A percentile compares a stretch with the other conserved stretches of the same genome.
Evolutionary conservation across 2,329 filamentous ascomycete species (phyloP).

Genomic region (Alternaria sp.): DNA sequence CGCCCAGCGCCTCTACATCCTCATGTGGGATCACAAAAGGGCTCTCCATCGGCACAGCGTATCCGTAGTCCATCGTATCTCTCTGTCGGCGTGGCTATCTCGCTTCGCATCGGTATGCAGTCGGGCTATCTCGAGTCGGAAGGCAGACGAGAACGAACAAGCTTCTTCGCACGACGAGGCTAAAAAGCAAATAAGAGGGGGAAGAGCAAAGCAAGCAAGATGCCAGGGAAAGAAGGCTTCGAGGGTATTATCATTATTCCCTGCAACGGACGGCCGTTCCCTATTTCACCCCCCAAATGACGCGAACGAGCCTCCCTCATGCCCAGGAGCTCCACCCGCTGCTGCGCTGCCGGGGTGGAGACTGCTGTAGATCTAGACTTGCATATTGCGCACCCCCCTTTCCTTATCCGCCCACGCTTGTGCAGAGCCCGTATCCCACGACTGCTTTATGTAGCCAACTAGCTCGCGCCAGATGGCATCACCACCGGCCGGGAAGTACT

Average conservation of each 20-base stretch:
- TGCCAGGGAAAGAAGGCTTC: slow-evolving; percentile 4
- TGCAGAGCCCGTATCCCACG: not conserved
- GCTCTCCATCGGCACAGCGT: slow-evolving; percentile 32
- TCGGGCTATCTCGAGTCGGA: not conserved
- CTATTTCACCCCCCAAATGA: slow-evolving; percentile 28
- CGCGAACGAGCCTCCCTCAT: slow-evolving; percentile 16
- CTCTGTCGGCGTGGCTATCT: not conserved
- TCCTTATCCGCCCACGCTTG: slow-evolving; percentile 9
- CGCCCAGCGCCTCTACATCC: slow-evolving; percentile 49
- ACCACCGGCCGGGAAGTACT: not conserved
- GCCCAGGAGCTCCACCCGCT: slow-evolving; percentile 4
- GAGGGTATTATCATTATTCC: not conserved
- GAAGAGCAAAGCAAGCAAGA: not conserved
- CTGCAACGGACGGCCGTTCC: slow-evolving; percentile 14
- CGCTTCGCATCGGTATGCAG: slow-evolving; percentile 14
- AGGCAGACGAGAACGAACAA: not conserved
- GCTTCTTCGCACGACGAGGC: not conserved
- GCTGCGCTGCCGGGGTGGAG: slow-evolving; percentile 4
- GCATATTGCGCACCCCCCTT: slow-evolving; percentile 17
- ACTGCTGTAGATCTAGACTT: slow-evolving; percentile 7
- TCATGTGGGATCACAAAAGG: slow-evolving; percentile 54
- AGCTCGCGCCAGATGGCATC: slow-evolving; percentile 1
- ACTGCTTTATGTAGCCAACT: slow-evolving; percentile 4
- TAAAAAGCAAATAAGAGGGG: not conserved
- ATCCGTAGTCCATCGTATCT: slow-evolving; percentile 8